A percentile compares a stretch with the other conserved stretches of the same genome.
Conservation (phyloP, 1,284 basidiomycete species). For the Ustilago sp. region DNA sequence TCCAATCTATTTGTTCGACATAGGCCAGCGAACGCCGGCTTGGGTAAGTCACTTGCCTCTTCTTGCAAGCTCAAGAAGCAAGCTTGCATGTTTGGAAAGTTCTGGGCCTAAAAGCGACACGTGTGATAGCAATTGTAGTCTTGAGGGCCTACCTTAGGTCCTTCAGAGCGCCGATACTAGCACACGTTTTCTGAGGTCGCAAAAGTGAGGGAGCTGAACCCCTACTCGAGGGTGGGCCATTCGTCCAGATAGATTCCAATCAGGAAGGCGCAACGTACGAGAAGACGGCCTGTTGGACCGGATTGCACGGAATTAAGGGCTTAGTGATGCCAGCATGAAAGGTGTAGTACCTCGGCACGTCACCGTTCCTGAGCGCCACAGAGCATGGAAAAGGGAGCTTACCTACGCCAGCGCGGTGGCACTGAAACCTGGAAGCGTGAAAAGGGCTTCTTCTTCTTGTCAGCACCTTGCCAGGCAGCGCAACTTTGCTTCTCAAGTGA, state of each 20-base stretch:
- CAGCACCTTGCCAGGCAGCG: background rate
- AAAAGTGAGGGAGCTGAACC: background rate
- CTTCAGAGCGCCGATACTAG: too few relatives aligned
- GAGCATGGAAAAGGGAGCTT: background rate
- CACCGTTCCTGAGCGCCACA: background rate
- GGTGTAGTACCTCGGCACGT: background rate
- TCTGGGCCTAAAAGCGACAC: background rate
- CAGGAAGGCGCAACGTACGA: background rate
- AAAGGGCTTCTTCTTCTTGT: background rate
- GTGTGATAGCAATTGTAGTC: background rate
- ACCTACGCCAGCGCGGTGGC: slow-evolving; percentile 1
- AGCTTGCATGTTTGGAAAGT: background rate
- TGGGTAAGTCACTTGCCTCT: background rate
- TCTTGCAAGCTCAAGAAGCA: background rate
- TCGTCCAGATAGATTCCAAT: background rate
- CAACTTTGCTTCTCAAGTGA: background rate
- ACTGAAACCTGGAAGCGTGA: background rate
- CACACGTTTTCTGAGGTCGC: too few relatives aligned
- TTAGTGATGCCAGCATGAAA: background rate
- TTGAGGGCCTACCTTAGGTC: background rate
- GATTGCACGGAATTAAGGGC: background rate
- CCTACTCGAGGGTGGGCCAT: background rate
- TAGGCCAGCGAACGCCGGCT: background rate
- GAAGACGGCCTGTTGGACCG: background rate
- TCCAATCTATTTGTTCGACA: background rate